Percentiles rank a stretch among this genome's conserved stretches.
phyloP scores from a whole-genome alignment of 1,284 basidiomycete species.

The Cryptococcus sp. region DNA sequence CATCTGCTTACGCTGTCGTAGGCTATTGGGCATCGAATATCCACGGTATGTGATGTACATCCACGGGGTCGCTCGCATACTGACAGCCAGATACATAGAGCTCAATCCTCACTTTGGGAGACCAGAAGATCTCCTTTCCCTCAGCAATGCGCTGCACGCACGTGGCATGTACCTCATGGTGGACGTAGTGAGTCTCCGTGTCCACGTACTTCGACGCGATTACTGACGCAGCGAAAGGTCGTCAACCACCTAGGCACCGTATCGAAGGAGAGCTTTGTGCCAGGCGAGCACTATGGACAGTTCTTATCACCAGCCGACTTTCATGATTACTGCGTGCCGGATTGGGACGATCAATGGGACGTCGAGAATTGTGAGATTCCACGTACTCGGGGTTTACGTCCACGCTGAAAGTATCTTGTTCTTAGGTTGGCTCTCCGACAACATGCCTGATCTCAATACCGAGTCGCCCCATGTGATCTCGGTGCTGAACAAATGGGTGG shows the following conservation, averaged over 20 bases:
- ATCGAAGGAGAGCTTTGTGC: conserved; percentile 32
- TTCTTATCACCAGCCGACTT: conserved; percentile 49
- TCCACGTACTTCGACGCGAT: too few relatives aligned
- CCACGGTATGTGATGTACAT: conserved; percentile 21
- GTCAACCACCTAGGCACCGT: conserved; percentile 56
- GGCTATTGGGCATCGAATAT: conserved; percentile 53
- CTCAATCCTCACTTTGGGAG: conserved; percentile 56
- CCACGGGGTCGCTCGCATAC: background rate
- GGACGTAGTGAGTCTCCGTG: conserved; percentile 48
- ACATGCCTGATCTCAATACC: conserved; percentile 56
- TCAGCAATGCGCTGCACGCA: conserved; percentile 53
- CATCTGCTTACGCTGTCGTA: conserved; percentile 3
- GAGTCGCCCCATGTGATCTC: conserved; percentile 52
- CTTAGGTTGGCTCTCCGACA: conserved; percentile 53
- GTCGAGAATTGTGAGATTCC: conserved; percentile 53
- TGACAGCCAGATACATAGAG: conserved; percentile 18
- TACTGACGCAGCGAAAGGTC: conserved; percentile 32
- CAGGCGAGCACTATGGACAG: conserved; percentile 39
- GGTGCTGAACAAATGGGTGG: conserved; percentile 54
- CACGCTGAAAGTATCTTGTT: background rate
- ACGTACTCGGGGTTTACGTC: background rate
- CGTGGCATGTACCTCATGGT: conserved; percentile 59
- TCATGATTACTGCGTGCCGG: conserved; percentile 53
- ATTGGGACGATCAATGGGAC: conserved; percentile 54
- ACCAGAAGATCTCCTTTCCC: conserved; percentile 51